Conservation (phyloP, 306 rosid species). For the Cucurbita moschata region DNA sequence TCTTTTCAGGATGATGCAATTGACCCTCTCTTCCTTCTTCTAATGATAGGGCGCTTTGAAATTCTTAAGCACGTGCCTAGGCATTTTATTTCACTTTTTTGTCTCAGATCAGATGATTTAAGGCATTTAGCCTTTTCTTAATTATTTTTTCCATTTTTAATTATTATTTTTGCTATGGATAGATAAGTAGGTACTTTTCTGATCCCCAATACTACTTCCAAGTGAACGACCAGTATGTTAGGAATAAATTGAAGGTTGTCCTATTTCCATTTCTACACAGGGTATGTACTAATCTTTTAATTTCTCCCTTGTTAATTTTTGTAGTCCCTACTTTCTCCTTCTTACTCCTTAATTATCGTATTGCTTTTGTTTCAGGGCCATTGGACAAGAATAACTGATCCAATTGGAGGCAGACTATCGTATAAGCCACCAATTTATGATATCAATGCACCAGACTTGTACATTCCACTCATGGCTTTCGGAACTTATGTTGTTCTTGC, state of each 20-base stretch:
- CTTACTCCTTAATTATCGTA: not conserved
- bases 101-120: not conserved
- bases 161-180: constrained; percentile 12
- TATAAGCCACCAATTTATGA: constrained; percentile 92
- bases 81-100: not conserved
- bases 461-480: constrained; percentile 93
- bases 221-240: constrained; percentile 88
- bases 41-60: not conserved
- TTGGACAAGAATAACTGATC: constrained; percentile 95
- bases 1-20: not conserved
- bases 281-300: constrained; percentile 31
- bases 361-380: constrained; percentile 57
- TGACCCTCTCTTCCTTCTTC: not conserved
- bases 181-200: constrained; percentile 84
- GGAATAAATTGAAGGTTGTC: constrained; percentile 95
- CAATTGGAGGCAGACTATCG: constrained; percentile 91
- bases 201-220: constrained; percentile 97
- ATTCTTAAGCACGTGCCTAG: not conserved
- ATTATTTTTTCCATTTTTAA: not conserved
- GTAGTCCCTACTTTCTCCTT: not conserved
- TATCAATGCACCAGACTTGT: constrained; percentile 92
- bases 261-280: constrained; percentile 87
- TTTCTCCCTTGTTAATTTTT: not conserved
- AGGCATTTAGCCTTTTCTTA: not conserved
- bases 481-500: constrained; percentile 91